A percentile compares a stretch with the other conserved stretches of the same genome.
phyloP scores from a whole-genome alignment of 2,329 filamentous ascomycete genomes.

The Sarocladiaceae sp. region DNA sequence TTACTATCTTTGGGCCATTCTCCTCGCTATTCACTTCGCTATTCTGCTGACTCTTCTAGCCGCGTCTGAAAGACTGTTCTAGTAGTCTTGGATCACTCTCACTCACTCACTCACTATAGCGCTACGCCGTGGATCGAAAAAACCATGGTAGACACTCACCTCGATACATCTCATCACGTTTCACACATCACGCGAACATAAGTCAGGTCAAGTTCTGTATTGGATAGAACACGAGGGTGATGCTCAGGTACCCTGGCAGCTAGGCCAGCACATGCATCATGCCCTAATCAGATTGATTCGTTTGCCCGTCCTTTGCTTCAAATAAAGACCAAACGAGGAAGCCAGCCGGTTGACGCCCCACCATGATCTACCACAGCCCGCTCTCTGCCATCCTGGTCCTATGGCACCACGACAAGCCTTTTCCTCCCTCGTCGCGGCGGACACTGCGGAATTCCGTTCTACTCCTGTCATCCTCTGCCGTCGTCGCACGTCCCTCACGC shows the following conservation, averaged over 20 bases:
- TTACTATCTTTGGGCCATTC: too few species aligned
- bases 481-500: slow-evolving; percentile 9
- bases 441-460: background rate
- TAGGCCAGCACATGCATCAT: slow-evolving; percentile 31
- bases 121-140: too few species aligned
- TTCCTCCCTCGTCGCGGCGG: slow-evolving; percentile 12
- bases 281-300: slow-evolving; percentile 28
- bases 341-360: slow-evolving; percentile 40
- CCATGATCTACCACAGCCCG: slow-evolving; percentile 33
- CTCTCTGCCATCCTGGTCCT: background rate
- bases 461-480: slow-evolving; percentile 6
- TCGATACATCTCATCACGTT: background rate
- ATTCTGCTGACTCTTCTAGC: too few species aligned
- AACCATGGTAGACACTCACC: too few species aligned
- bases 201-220: slow-evolving; percentile 30
- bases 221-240: slow-evolving; percentile 29
- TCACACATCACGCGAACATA: background rate
- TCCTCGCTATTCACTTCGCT: too few species aligned
- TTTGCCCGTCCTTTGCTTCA: slow-evolving; percentile 31
- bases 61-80: too few species aligned
- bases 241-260: slow-evolving; percentile 28
- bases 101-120: too few species aligned
- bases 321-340: slow-evolving; percentile 39
- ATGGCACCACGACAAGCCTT: background rate
- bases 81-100: too few species aligned